Base-by-base conservation (phyloP, 2,329 filamentous ascomycete species). In the Diatrype stigma region DNA sequence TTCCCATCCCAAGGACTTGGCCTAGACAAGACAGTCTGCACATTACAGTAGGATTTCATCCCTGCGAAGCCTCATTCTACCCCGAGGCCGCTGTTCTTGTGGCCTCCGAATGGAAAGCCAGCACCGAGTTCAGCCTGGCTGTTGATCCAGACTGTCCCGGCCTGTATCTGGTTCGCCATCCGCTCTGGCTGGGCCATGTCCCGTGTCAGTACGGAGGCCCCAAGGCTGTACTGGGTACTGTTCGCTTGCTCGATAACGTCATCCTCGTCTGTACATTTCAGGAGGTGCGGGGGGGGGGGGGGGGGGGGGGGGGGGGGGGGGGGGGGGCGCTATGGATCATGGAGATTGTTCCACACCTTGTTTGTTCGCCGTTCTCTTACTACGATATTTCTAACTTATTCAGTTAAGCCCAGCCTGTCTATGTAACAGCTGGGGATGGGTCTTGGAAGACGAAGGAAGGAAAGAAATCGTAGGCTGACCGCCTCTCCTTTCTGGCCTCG, bases 71-170 rank as follows among this genome's bases (percentile, higher is more conserved):
- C 73, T 59, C 64, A 74, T 47, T 81, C 77, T 49, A 69, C 68
- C 0, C 78, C 78, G 1, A 79, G 58, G 0, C 77, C 78, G 46
- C 77, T 80, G 32, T 73, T 55, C 63, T 81, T 81, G 57, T 77
- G 72, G 0, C 79, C 78, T 0, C 74, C 75, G 54, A 77, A 80
- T 0, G 76, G 70, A 2, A 67, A 67, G 2, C 68, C 56, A 0
- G 71, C 66, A 0, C 62, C 59, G 0, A 72, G 37, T 8, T 73
- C 70, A n/a, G 70, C 70, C 54, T 74, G 71, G 1, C 64, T 62
- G 66, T 82, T 82, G 57, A 81, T 68, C 61, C 74, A 81, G 14
- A 81, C 73, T 19, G 67, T 79, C 1, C 79, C 79, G 17, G 77
- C 75, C 60, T 81, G 68, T 23, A 82, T 64, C 40, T 70, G 63